Conservation (phyloP, 116 monocot genomes). For the Phalaenopsis hybrid region DNA sequence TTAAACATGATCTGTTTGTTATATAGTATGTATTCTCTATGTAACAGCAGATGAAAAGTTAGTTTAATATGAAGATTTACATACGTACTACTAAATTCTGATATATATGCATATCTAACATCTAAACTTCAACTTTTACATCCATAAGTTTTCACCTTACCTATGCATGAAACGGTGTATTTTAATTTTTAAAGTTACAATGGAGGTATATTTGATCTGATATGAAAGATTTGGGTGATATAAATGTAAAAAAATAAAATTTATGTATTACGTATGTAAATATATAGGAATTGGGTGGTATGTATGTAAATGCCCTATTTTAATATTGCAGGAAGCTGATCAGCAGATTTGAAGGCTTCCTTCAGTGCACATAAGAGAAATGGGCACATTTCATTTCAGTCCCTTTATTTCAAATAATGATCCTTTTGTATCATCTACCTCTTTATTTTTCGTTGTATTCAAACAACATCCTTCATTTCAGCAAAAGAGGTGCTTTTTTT, state of each 20-base stretch:
- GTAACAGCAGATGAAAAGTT: background rate
- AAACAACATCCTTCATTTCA: background rate
- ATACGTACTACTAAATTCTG: too few relatives aligned
- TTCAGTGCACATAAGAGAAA: background rate
- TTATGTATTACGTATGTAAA: too few relatives aligned
- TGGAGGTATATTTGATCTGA: too few relatives aligned
- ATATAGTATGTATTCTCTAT: background rate
- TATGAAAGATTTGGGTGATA: too few relatives aligned
- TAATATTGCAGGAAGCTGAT: background rate
- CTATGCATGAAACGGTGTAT: too few relatives aligned
- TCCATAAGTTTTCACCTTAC: too few relatives aligned
- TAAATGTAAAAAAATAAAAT: too few relatives aligned
- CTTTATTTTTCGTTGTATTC: background rate
- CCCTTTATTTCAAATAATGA: background rate
- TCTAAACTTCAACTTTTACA: too few relatives aligned
- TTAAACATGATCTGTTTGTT: constrained; percentile 1
- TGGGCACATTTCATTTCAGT: background rate
- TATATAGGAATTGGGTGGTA: too few relatives aligned
- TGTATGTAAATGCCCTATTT: background rate
- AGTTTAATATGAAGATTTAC: background rate
- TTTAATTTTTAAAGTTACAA: too few relatives aligned
- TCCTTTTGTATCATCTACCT: background rate
- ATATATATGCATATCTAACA: too few relatives aligned
- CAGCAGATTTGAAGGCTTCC: background rate
- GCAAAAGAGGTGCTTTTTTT: background rate